Evolutionary conservation across 2,329 filamentous ascomycete species (phyloP), one percentile per base, ranked within the genome.

Genomic region (Colletotrichum tanaceti): DNA sequence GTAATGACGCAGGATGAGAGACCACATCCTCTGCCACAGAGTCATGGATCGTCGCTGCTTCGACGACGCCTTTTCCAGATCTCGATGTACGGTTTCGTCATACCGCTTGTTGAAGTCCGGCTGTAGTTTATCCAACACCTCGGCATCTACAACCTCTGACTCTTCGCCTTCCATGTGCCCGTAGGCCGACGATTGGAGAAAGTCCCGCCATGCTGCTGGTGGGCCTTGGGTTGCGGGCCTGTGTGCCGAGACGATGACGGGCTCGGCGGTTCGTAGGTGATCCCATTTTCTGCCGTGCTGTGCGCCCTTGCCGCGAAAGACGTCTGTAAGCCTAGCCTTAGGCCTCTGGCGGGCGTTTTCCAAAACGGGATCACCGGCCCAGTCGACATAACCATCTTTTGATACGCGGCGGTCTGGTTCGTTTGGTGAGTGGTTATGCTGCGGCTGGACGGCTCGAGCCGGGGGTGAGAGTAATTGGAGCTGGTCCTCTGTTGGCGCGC

Each of bases 1-100:
- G 14, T 94, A 91, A 75, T 94, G 93, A 67, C 90, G 90, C 74
- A 97, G 84, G 35, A 97, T 83, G 44, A 88, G 86, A 61, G 87
- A 85, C 84, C 91, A 91, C 58, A 91, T 79, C 63, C 89, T 86
- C 75, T 89, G 87, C 70, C 80, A 83, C 11, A 83, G 73, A 9
- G 74, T 74, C 24, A 76, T 71, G 2, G 77, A 74, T 44, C 76
- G 75, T 57, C 71, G 75, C 44, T 76, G 75, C 18, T 66, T 70
- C 22, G 44, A 61, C 4, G 57, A 66, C 65, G 75, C 55, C 71
- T 71, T 58, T 75, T 77, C 70, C 71, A 67, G 38, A 39, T 74
- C 72, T 54, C 73, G 72, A 47, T 78, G 74, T 35, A 77, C 74
- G 0, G 76, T 76, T 32, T 80, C 72, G 10, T 79, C 75, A 20